phyloP scores from a whole-genome alignment of 768 basidiomycete species.

The Suillus fuscotomentosus region DNA sequence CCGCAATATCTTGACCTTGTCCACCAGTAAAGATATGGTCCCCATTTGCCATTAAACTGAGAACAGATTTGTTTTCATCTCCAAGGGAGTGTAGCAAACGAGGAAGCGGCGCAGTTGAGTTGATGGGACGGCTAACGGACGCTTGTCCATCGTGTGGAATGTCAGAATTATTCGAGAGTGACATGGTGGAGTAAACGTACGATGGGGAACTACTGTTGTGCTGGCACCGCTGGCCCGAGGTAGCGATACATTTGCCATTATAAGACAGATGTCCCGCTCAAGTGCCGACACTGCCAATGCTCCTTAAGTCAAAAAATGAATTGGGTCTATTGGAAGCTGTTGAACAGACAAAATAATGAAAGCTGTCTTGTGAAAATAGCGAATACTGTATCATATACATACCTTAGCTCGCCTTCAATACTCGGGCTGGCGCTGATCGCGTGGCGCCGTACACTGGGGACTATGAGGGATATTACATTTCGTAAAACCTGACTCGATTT shows the following conservation, averaged over 20 bases:
- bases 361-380: neutral
- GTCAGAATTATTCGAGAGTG: neutral
- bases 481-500: neutral
- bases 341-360: neutral
- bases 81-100: slow-evolving; percentile 67
- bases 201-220: slow-evolving; percentile 18
- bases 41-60: slow-evolving; percentile 73
- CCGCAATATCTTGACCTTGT: slow-evolving; percentile 65
- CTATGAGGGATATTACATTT: neutral
- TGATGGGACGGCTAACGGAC: slow-evolving; percentile 58
- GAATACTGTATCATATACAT: neutral
- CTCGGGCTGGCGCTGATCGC: neutral
- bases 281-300: neutral
- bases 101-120: slow-evolving; percentile 42
- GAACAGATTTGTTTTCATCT: slow-evolving; percentile 65
- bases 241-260: neutral
- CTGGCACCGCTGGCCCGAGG: neutral
- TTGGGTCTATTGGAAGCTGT: neutral
- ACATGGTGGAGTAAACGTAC: slow-evolving; percentile 20
- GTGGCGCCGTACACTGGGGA: neutral
- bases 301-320: neutral
- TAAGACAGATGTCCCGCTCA: neutral
- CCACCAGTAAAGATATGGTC: slow-evolving; percentile 80
- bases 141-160: slow-evolving; percentile 32
- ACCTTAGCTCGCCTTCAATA: neutral